Conservation (phyloP, 192 early-diverging fungal species). For the Gonapodya prolifera region DNA sequence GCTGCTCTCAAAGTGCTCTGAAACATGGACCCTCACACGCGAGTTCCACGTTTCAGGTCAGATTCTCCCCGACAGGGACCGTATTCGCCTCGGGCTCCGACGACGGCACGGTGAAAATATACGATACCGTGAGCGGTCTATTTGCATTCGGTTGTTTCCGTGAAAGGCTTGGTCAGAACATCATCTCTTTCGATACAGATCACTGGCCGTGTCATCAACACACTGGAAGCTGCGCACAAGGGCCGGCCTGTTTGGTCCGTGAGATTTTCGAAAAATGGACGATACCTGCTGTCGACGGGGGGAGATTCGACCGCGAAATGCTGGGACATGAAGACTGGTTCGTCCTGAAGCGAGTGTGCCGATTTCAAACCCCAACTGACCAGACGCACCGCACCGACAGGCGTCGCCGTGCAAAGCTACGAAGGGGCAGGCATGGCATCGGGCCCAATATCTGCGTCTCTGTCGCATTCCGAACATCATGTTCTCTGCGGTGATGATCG, state of each 20-base stretch:
- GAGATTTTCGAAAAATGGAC: constrained; percentile 57
- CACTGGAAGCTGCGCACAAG: constrained; percentile 64
- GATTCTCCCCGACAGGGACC: background rate
- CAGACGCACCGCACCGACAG: background rate
- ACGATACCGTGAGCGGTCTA: constrained; percentile 65
- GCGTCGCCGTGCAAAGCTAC: background rate
- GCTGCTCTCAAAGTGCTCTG: background rate
- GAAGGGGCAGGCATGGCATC: background rate
- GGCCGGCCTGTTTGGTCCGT: constrained; percentile 61
- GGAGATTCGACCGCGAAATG: constrained; percentile 57
- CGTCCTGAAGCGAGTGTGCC: constrained; percentile 54
- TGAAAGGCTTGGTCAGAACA: background rate
- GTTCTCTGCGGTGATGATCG: constrained; percentile 57
- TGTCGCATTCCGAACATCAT: constrained; percentile 57
- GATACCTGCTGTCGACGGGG: constrained; percentile 67
- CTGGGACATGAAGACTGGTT: constrained; percentile 73
- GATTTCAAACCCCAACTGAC: constrained; percentile 43
- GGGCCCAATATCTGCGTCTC: constrained; percentile 9
- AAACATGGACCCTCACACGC: background rate
- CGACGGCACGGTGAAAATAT: constrained; percentile 79
- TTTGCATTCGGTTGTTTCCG: background rate
- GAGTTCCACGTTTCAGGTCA: background rate
- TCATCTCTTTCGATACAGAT: background rate
- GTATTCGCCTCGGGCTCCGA: constrained; percentile 43
- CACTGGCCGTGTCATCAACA: constrained; percentile 53